Conservation (phyloP, 2,329 filamentous ascomycete species). For the Colletotrichum melonis region DNA sequence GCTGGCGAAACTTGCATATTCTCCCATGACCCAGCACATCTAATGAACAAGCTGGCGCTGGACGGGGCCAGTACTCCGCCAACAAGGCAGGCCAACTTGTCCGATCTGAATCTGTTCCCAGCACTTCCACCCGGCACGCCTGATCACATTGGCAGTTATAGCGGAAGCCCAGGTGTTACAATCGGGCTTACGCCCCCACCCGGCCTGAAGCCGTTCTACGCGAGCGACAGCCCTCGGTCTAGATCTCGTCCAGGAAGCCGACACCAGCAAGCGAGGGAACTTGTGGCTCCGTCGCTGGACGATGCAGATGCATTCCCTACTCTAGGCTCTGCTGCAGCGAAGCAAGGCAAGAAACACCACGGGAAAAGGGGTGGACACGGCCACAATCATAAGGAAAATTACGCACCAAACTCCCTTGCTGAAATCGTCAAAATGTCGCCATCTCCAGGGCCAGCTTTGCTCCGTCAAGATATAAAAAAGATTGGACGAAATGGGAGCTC, state of each 20-base stretch:
- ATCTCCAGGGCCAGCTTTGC: constrained; percentile 75
- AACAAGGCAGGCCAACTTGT: constrained; percentile 73
- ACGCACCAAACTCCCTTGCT: constrained; percentile 81
- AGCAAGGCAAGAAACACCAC: constrained; percentile 90
- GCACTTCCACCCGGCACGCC: constrained; percentile 72
- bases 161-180: constrained; percentile 64
- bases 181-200: constrained; percentile 73
- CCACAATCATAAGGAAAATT: constrained; percentile 75
- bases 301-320: constrained; percentile 96
- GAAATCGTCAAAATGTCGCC: constrained; percentile 97
- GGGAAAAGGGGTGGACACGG: constrained; percentile 90
- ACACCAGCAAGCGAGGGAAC: constrained; percentile 73
- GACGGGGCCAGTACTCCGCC: constrained; percentile 76
- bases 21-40: constrained; percentile 91
- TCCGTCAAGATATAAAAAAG: constrained; percentile 70
- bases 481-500: constrained; percentile 73
- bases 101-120: constrained; percentile 89
- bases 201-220: constrained; percentile 73
- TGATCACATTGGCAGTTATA: constrained; percentile 67
- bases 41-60: constrained; percentile 84
- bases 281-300: constrained; percentile 81
- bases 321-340: constrained; percentile 79
- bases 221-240: constrained; percentile 72
- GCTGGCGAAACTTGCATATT: constrained; percentile 96
- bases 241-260: constrained; percentile 88